Conservation (phyloP, 306 rosid species). For the Inga laurina region DNA sequence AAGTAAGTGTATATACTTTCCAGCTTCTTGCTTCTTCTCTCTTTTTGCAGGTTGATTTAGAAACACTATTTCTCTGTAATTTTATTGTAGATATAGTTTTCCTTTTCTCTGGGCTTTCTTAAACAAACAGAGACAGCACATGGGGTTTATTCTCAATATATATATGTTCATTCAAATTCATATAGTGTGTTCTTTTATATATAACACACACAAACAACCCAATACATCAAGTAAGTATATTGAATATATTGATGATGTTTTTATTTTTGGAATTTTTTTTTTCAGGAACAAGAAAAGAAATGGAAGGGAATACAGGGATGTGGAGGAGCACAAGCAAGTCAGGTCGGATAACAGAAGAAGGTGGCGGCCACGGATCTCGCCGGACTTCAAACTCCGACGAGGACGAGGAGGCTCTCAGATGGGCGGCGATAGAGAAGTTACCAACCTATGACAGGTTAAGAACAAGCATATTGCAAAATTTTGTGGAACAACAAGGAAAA, state of each 20-base stretch:
- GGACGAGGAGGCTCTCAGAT: constrained; percentile 84
- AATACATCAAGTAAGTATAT: not conserved
- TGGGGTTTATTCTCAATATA: no score
- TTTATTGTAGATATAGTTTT: not conserved
- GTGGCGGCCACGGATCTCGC: constrained; percentile 49
- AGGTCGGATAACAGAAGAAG: constrained; percentile 80
- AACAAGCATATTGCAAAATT: constrained; percentile 71
- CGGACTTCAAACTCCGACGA: constrained; percentile 56
- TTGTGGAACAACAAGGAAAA: constrained; percentile 32
- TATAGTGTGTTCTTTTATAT: no score
- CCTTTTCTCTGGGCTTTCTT: not conserved
- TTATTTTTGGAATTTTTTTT: not conserved
- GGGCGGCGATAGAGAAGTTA: constrained; percentile 93
- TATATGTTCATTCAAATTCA: not conserved
- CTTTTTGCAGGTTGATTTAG: no score
- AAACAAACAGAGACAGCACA: no score
- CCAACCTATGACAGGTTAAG: constrained; percentile 85
- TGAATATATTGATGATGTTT: not conserved
- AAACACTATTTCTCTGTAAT: not conserved
- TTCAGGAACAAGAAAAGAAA: not conserved
- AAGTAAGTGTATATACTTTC: not conserved
- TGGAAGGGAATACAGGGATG: constrained; percentile 53
- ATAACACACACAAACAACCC: not conserved
- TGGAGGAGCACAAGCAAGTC: constrained; percentile 65
- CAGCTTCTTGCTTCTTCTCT: no score